A percentile compares a stretch with the other conserved stretches of the same genome.
These are phyloP conservation scores for Venturia effusa DNA, from an alignment of 2,329 filamentous ascomycete genomes.

Conservation along the genomic window DNA sequence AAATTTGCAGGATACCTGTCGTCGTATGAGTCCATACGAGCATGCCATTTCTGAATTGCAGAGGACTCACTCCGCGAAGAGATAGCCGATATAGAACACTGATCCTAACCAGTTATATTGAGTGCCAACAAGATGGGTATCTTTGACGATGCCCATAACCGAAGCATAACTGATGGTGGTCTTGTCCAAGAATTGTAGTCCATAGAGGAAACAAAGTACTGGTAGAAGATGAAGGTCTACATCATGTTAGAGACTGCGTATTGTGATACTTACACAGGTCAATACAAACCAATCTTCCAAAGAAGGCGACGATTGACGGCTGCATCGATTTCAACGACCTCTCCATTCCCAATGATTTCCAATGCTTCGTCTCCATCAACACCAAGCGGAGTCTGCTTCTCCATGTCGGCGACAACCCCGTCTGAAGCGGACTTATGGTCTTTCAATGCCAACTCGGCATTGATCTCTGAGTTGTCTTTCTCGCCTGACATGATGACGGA, in stretches of 20 bases:
- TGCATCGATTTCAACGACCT: not conserved
- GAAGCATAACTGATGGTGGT: conserved; percentile 30
- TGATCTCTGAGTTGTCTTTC: not conserved
- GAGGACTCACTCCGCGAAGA: conserved; percentile 26
- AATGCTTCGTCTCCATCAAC: not conserved
- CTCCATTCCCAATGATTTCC: not conserved
- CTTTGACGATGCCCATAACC: conserved; percentile 37
- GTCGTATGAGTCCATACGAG: not conserved
- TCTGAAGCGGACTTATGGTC: not conserved
- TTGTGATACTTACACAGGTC: not conserved
- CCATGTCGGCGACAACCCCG: not conserved
- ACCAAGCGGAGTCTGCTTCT: not conserved
- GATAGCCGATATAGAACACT: conserved; percentile 42
- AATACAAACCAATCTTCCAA: not conserved
- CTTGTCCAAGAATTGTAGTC: conserved; percentile 5
- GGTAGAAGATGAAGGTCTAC: not conserved
- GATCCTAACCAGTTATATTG: conserved; percentile 43
- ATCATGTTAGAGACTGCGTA: not conserved
- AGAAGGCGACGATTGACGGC: not conserved
- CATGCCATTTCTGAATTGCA: not conserved
- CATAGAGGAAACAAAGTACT: not conserved
- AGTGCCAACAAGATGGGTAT: conserved; percentile 36
- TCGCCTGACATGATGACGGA: not conserved
- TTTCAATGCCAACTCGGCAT: not conserved
- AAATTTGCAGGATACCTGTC: conserved; percentile 29